A percentile compares a stretch with the other conserved stretches of the same genome.
These are phyloP conservation scores for Talaromyces albobiverticillius DNA, from an alignment of 2,329 filamentous ascomycete species.

Conservation along the genomic window DNA sequence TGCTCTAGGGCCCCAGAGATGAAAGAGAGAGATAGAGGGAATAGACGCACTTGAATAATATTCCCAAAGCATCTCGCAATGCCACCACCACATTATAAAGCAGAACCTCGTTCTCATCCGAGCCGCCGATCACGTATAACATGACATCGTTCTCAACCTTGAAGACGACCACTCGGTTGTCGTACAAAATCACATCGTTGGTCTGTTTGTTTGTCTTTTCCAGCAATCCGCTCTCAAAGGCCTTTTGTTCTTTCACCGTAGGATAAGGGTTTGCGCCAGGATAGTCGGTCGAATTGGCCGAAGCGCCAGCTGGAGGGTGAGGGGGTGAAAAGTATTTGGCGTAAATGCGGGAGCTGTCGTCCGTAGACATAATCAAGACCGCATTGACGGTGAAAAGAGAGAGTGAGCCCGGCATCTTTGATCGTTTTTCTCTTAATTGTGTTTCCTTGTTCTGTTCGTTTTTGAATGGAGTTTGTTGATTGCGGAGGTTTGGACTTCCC, in stretches of 20 bases:
- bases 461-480: constrained; percentile 3
- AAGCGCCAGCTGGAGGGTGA: constrained; percentile 60
- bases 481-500: constrained; percentile 13
- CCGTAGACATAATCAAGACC: constrained; percentile 73
- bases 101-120: constrained; percentile 95
- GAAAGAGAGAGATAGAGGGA: neutral
- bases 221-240: constrained; percentile 92
- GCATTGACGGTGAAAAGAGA: constrained; percentile 75
- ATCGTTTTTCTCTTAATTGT: neutral
- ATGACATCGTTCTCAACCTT: constrained; percentile 98
- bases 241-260: constrained; percentile 87
- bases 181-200: constrained; percentile 94
- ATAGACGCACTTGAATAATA: constrained; percentile 76
- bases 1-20: no score
- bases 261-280: constrained; percentile 75
- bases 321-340: constrained; percentile 85
- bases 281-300: constrained; percentile 56
- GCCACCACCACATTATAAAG: constrained; percentile 92
- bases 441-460: neutral
- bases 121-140: constrained; percentile 85
- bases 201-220: constrained; percentile 96
- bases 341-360: constrained; percentile 88
- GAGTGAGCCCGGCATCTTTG: constrained; percentile 67
- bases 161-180: constrained; percentile 94
- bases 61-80: constrained; percentile 83